phyloP scores from a whole-genome alignment of 495 filamentous ascomycete genomes.

The Talaromyces thailandensis region DNA sequence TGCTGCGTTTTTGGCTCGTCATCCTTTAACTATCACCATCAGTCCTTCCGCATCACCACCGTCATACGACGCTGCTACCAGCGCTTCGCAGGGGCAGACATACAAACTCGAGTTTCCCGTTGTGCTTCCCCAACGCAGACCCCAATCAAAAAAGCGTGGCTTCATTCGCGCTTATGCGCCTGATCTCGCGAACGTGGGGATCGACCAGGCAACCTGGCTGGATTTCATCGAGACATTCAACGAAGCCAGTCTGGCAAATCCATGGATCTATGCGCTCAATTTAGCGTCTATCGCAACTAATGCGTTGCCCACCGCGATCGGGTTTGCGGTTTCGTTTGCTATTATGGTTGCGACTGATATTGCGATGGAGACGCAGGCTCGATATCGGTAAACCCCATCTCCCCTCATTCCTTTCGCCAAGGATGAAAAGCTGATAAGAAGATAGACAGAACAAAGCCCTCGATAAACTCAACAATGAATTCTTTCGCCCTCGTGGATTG shows the following conservation, averaged over 20 bases:
- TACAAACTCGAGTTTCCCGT: conserved; percentile 30
- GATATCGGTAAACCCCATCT: conserved; percentile 9
- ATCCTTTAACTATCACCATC: background rate
- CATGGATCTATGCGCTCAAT: conserved; percentile 34
- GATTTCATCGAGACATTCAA: conserved; percentile 41
- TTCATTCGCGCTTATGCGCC: conserved; percentile 43
- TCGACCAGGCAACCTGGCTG: conserved; percentile 43
- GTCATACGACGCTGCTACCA: background rate
- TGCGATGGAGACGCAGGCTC: conserved; percentile 11
- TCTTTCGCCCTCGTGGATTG: conserved; percentile 51
- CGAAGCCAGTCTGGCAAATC: conserved; percentile 24
- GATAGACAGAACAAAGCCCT: conserved; percentile 44
- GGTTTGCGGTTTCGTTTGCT: conserved; percentile 33
- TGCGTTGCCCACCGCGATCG: conserved; percentile 32
- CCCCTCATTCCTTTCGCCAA: background rate
- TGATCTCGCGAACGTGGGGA: conserved; percentile 35
- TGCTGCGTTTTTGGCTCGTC: conserved; percentile 16
- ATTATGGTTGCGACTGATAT: conserved; percentile 24
- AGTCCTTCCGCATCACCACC: background rate
- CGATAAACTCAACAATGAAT: conserved; percentile 44
- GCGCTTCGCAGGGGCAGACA: conserved; percentile 9
- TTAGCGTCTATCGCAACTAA: conserved; percentile 25
- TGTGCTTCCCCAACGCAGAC: conserved; percentile 25
- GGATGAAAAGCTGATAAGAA: background rate
- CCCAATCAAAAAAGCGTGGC: conserved; percentile 18